These are phyloP conservation scores for Claviceps monticola DNA, from an alignment of 2,329 filamentous ascomycete species.

Conservation along the genomic window DNA sequence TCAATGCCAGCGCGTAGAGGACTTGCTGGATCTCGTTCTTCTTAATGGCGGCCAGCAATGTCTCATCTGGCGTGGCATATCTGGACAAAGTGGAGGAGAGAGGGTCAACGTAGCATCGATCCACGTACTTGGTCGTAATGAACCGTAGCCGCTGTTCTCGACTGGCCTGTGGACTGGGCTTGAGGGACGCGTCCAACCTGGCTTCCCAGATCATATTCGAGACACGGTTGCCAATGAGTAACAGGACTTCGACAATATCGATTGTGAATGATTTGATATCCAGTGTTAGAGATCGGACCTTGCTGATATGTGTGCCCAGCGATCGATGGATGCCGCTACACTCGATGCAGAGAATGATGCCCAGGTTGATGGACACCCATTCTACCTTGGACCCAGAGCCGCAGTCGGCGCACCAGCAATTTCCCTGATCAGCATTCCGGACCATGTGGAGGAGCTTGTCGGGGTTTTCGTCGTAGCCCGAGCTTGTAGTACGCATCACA, in stretches of 20 bases:
- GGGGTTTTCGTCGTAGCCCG: slow-evolving; percentile 65
- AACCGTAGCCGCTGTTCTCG: slow-evolving; percentile 87
- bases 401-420: slow-evolving; percentile 89
- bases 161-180: slow-evolving; percentile 63
- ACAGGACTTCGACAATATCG: slow-evolving; percentile 87
- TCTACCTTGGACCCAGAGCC: slow-evolving; percentile 85
- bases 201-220: slow-evolving; percentile 97
- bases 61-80: slow-evolving; percentile 71
- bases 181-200: slow-evolving; percentile 57
- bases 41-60: slow-evolving; percentile 83
- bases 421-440: slow-evolving; percentile 81
- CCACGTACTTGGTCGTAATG: slow-evolving; percentile 89
- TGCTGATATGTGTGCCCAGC: slow-evolving; percentile 92
- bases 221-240: slow-evolving; percentile 83
- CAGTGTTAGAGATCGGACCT: slow-evolving; percentile 85
- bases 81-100: slow-evolving; percentile 62
- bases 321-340: slow-evolving; percentile 96
- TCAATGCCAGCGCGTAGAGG: slow-evolving; percentile 75
- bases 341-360: slow-evolving; percentile 92
- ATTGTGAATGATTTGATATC: slow-evolving; percentile 94
- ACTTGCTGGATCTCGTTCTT: slow-evolving; percentile 91
- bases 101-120: slow-evolving; percentile 66
- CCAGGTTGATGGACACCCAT: slow-evolving; percentile 97
- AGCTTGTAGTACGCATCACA: slow-evolving; percentile 54
- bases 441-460: slow-evolving; percentile 78